Evolutionary conservation across 345 rosid genomes (phyloP), one percentile per base, ranked within the genome.

Genomic region (Salix suchowensis): DNA sequence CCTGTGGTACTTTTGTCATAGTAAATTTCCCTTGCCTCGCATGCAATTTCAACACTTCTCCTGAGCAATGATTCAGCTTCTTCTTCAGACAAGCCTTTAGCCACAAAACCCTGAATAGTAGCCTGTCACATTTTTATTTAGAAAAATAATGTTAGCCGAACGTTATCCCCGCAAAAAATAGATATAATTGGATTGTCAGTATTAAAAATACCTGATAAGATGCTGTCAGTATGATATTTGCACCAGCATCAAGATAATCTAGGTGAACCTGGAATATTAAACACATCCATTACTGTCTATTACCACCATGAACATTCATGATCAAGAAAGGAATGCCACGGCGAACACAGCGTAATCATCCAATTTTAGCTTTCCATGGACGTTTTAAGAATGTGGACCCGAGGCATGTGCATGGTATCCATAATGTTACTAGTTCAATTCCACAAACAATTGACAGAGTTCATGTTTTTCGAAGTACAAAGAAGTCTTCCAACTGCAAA

Each of bases 241-340:
- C 97, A 19, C 98, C 98, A 30, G 94, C 91, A 36, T 91, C 91
- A 36, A 94, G 91, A 88, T 94, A 94, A 78, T 94, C 97, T 69
- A 92, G 81, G 82, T 92, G 98, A 62, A 94, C 98, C 97, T 92
- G 86, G 80, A 71, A 76, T 2, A 71, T 69, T 60, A 26, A 30
- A 74, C 3, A 14, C 18, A 37, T 28, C 36, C 60, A 8, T 64
- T 14, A 64, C 14, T 26, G 67, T 40, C 44, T 40, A 40, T 40
- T 40, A 23, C 60, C 67, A 62, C 13, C 67, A 4, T 10, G 10
- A n/a, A 11, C 19, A 26, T 23, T 62, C 16, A 61, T 23, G 16
- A 26, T 62, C 16, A 15, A 64, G 62, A 14, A 60, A 40, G 58
- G 44, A 61, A 61, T 6, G 68, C 39, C 6, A 30, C 34, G 4